phyloP scores from a whole-genome alignment of 2,329 filamentous ascomycete genomes.

The Aplosporella prunicola region DNA sequence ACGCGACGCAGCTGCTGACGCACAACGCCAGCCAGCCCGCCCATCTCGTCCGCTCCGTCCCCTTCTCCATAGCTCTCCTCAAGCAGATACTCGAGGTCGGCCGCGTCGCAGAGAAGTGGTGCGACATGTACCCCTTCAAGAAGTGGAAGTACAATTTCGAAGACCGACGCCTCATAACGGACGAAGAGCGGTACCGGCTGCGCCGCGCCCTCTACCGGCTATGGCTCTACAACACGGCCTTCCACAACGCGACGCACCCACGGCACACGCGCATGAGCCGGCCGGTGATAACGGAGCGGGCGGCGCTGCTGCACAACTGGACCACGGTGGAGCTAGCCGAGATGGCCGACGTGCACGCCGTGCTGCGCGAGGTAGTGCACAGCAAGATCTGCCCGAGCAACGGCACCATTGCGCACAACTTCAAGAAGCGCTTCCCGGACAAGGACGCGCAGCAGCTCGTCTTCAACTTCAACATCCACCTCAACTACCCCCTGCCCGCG shows the following conservation, averaged over 20 bases:
- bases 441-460: constrained; percentile 38
- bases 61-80: constrained; percentile 46
- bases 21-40: constrained; percentile 51
- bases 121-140: constrained; percentile 52
- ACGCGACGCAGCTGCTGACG: constrained; percentile 51
- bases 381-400: constrained; percentile 54
- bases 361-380: constrained; percentile 48
- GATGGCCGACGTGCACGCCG: constrained; percentile 47
- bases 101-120: constrained; percentile 47
- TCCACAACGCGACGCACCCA: constrained; percentile 44
- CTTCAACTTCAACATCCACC: constrained; percentile 46
- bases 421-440: constrained; percentile 47
- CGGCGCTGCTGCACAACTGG: constrained; percentile 51
- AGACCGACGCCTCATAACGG: constrained; percentile 43
- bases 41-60: constrained; percentile 43
- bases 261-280: constrained; percentile 41
- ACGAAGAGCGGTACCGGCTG: constrained; percentile 41
- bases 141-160: constrained; percentile 52
- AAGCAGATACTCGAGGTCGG: constrained; percentile 47
- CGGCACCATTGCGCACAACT: constrained; percentile 49
- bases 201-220: constrained; percentile 51
- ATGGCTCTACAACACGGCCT: constrained; percentile 52
- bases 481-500: constrained; percentile 39
- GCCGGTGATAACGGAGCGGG: constrained; percentile 41
- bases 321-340: constrained; percentile 46